Evolutionary conservation across 768 basidiomycete genomes (phyloP).

Genomic region (Amanita inopinata): DNA sequence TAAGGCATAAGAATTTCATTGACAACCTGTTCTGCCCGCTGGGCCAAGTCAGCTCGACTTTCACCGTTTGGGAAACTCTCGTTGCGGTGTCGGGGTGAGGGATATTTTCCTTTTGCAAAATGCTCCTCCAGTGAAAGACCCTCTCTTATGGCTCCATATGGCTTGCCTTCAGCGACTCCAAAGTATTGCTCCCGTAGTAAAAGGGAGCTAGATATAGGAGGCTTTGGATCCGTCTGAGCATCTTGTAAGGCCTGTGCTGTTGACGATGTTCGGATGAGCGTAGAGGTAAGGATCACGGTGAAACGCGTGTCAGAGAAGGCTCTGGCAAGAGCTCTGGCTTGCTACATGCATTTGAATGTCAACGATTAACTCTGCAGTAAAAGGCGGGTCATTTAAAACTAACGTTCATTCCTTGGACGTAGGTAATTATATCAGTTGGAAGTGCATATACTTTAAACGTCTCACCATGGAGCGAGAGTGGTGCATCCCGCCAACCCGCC

Average conservation of each 20-base stretch:
- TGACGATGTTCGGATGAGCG: constrained; percentile 50
- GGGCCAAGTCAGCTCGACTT: constrained; percentile 50
- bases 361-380: neutral
- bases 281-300: constrained; percentile 53
- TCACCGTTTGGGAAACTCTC: constrained; percentile 67
- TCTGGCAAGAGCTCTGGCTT: constrained; percentile 54
- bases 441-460: neutral
- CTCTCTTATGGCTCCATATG: constrained; percentile 29
- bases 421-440: neutral
- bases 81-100: constrained; percentile 31
- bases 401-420: constrained; percentile 44
- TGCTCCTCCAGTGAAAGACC: constrained; percentile 34
- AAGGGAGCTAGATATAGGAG: constrained; percentile 35
- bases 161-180: constrained; percentile 59
- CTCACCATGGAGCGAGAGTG: constrained; percentile 66
- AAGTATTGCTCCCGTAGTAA: constrained; percentile 62
- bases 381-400: constrained; percentile 2
- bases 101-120: constrained; percentile 43
- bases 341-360: too few species aligned
- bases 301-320: constrained; percentile 40
- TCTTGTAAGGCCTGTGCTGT: constrained; percentile 51
- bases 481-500: constrained; percentile 72
- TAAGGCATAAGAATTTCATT: constrained; percentile 46
- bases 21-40: constrained; percentile 42
- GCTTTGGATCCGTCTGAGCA: constrained; percentile 36